Evolutionary conservation across 768 basidiomycete genomes (phyloP).

Genomic region (Phylloporus sp.): DNA sequence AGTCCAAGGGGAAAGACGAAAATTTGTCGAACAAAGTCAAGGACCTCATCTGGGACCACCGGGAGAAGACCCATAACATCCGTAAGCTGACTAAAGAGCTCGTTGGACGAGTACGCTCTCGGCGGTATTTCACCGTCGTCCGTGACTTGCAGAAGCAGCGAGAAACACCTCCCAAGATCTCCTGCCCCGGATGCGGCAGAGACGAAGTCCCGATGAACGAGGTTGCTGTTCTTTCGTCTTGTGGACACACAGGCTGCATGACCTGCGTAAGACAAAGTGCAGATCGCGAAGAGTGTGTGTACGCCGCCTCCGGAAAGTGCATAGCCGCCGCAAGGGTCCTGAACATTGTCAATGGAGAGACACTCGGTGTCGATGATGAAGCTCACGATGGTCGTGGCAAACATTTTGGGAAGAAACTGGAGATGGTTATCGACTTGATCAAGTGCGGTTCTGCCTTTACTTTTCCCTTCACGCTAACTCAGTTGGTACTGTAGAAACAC

Average conservation of each 20-base stretch:
- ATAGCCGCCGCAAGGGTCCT: slow-evolving; percentile 75
- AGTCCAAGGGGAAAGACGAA: slow-evolving; percentile 51
- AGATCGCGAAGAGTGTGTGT: slow-evolving; percentile 77
- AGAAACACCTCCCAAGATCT: slow-evolving; percentile 52
- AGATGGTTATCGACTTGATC: slow-evolving; percentile 71
- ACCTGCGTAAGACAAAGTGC: slow-evolving; percentile 71
- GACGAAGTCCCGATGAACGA: slow-evolving; percentile 58
- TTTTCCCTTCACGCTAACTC: neutral
- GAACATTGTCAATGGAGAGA: slow-evolving; percentile 79
- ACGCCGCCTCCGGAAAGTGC: slow-evolving; percentile 64
- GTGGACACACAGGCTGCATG: slow-evolving; percentile 84
- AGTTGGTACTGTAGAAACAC: slow-evolving; percentile 43
- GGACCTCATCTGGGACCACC: slow-evolving; percentile 72
- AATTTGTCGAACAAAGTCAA: slow-evolving; percentile 51
- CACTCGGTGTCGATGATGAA: slow-evolving; percentile 75
- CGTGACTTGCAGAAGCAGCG: slow-evolving; percentile 81
- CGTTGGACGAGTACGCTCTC: slow-evolving; percentile 82
- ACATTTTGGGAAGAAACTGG: slow-evolving; percentile 81
- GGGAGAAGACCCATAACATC: slow-evolving; percentile 84
- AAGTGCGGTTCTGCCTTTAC: slow-evolving; percentile 45
- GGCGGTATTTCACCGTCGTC: slow-evolving; percentile 89
- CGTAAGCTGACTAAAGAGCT: slow-evolving; percentile 84
- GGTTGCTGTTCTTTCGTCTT: slow-evolving; percentile 84
- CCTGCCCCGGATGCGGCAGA: slow-evolving; percentile 61
- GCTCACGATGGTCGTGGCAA: slow-evolving; percentile 67